phyloP scores from a whole-genome alignment of 257 asterid genomes.

The Jacaranda copaia region DNA sequence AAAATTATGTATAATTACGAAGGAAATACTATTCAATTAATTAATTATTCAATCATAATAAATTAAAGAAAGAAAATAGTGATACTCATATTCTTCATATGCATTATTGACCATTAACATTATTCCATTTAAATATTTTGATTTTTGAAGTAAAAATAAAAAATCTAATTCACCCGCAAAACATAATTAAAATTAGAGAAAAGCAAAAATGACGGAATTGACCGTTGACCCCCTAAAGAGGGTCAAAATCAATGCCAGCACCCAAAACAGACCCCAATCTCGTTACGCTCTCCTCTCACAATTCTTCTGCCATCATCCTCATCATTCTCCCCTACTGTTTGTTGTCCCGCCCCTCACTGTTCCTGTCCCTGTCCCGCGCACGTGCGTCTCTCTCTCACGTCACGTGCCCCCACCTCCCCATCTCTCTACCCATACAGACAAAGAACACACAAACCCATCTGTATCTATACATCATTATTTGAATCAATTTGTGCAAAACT shows the following conservation, averaged over 20 bases:
- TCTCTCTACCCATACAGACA: slow-evolving; percentile 11
- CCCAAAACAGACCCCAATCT: slow-evolving; percentile 32
- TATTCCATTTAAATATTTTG: no score
- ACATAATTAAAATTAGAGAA: background rate
- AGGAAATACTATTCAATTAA: no score
- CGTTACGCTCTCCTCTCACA: slow-evolving; percentile 3
- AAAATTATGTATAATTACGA: no score
- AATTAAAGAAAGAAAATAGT: no score
- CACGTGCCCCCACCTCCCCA: slow-evolving; percentile 53
- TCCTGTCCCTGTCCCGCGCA: slow-evolving; percentile 33
- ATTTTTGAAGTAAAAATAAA: no score
- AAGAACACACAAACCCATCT: slow-evolving; percentile 31
- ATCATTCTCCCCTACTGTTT: slow-evolving; percentile 32
- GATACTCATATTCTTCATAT: no score
- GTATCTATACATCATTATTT: slow-evolving; percentile 24
- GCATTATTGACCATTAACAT: no score
- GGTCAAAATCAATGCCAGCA: slow-evolving; percentile 41
- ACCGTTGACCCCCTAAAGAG: slow-evolving; percentile 33
- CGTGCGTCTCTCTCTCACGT: slow-evolving; percentile 48
- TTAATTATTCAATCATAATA: no score
- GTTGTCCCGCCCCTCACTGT: slow-evolving; percentile 38
- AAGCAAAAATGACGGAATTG: background rate
- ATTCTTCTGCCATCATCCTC: slow-evolving; percentile 31
- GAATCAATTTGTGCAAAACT: slow-evolving; percentile 18
- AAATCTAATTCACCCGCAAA: no score